Percentiles rank a stretch among this genome's conserved stretches.
phyloP scores from a whole-genome alignment of 805 yeast species.

The Wickerhamomyces canadensis region DNA sequence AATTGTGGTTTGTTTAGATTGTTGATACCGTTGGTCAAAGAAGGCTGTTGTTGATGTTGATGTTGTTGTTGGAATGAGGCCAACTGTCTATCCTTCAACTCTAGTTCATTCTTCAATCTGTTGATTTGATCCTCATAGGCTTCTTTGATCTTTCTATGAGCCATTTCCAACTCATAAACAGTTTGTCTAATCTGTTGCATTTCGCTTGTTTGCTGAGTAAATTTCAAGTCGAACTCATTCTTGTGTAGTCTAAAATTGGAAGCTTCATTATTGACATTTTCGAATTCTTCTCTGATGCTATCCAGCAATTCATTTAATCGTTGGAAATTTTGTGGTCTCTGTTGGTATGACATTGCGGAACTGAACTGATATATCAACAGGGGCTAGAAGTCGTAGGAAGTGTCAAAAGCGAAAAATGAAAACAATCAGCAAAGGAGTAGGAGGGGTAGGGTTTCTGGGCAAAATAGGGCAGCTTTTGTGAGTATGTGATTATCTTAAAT shows the following conservation, averaged over 20 bases:
- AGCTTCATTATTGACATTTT: slow-evolving; percentile 79
- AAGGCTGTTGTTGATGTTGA: slow-evolving; percentile 19
- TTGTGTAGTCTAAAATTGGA: slow-evolving; percentile 81
- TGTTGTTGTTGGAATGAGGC: slow-evolving; percentile 35
- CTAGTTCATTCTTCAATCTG: slow-evolving; percentile 80
- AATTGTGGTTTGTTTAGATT: slow-evolving; percentile 20
- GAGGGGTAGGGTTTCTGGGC: not conserved
- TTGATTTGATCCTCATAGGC: slow-evolving; percentile 91
- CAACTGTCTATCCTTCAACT: slow-evolving; percentile 63
- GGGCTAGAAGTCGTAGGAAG: not conserved
- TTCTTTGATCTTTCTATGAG: slow-evolving; percentile 92
- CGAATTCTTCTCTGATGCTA: slow-evolving; percentile 89
- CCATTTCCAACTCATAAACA: slow-evolving; percentile 88
- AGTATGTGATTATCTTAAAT: no score
- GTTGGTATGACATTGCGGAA: slow-evolving; percentile 21
- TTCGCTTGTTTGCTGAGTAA: slow-evolving; percentile 87
- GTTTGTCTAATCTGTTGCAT: slow-evolving; percentile 92
- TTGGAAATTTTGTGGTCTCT: slow-evolving; percentile 26
- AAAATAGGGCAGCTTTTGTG: no score
- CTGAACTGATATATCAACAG: not conserved
- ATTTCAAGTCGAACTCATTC: slow-evolving; percentile 86
- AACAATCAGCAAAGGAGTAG: not conserved
- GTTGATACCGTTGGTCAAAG: slow-evolving; percentile 21
- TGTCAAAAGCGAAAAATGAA: not conserved
- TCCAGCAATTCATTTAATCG: slow-evolving; percentile 77